phyloP scores from a whole-genome alignment of 148 eudicot genomes.

The Amaranthus palmeri region DNA sequence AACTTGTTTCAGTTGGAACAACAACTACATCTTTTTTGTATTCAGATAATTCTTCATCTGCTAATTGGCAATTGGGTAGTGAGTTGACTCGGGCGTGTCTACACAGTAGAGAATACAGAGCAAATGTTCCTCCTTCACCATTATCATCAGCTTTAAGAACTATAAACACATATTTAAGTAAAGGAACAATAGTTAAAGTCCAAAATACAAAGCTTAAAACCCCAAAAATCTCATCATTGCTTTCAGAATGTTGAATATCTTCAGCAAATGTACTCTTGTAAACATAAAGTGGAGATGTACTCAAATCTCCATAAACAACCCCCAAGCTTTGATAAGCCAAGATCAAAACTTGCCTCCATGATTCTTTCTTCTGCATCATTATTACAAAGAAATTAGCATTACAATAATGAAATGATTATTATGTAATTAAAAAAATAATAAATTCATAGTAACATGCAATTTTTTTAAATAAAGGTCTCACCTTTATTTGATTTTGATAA shows the following conservation, averaged over 20 bases:
- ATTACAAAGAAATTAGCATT: not conserved
- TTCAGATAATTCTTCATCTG: slow-evolving; percentile 75
- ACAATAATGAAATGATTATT: not conserved
- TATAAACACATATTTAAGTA: slow-evolving; percentile 43
- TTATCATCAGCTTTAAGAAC: slow-evolving; percentile 60
- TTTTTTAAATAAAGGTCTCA: slow-evolving; percentile 23
- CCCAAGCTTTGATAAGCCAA: slow-evolving; percentile 77
- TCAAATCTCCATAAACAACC: slow-evolving; percentile 65
- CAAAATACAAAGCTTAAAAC: slow-evolving; percentile 62
- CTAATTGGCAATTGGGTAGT: slow-evolving; percentile 74
- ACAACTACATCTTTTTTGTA: slow-evolving; percentile 54
- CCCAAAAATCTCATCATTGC: slow-evolving; percentile 59
- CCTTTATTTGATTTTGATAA: slow-evolving; percentile 57
- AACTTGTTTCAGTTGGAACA: slow-evolving; percentile 25
- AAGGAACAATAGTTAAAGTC: slow-evolving; percentile 56
- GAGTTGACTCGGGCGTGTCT: slow-evolving; percentile 83
- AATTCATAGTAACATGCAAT: slow-evolving; percentile 7
- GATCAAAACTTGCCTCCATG: slow-evolving; percentile 74
- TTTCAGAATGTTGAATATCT: slow-evolving; percentile 47
- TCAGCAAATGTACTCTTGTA: slow-evolving; percentile 62
- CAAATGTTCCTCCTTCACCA: slow-evolving; percentile 90
- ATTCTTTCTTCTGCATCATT: slow-evolving; percentile 55
- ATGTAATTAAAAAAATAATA: not conserved
- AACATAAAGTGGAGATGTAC: slow-evolving; percentile 69
- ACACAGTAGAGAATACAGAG: slow-evolving; percentile 77